These are phyloP conservation scores for Teunomyces gatunensis DNA, from an alignment of 805 yeast species.

Conservation along the genomic window DNA sequence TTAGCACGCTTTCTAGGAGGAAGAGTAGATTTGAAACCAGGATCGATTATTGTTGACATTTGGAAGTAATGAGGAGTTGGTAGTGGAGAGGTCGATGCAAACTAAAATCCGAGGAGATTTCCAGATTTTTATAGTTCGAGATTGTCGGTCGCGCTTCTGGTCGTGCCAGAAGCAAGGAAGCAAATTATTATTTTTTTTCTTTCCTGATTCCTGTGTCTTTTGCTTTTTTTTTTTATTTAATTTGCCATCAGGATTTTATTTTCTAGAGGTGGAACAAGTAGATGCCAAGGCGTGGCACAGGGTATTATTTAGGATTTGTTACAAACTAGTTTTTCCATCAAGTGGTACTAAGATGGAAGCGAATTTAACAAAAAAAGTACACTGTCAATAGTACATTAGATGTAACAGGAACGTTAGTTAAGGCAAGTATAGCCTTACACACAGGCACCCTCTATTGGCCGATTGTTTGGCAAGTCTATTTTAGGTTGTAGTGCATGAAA, in stretches of 20 bases:
- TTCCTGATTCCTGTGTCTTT: background rate
- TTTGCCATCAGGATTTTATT: background rate
- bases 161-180: background rate
- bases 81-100: background rate
- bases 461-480: background rate
- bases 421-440: background rate
- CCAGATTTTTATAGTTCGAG: background rate
- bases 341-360: background rate
- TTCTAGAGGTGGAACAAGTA: background rate
- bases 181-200: background rate
- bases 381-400: background rate
- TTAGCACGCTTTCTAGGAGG: conserved; percentile 97
- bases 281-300: background rate
- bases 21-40: conserved; percentile 43
- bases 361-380: background rate
- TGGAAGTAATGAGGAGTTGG: background rate
- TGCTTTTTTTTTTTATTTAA: background rate
- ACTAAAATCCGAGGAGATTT: background rate
- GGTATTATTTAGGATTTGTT: background rate
- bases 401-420: background rate
- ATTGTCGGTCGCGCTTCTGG: background rate
- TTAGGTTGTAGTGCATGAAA: background rate
- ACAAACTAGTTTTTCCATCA: background rate
- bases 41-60: conserved; percentile 4
- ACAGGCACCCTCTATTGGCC: background rate